Percentiles rank a stretch among this genome's conserved stretches.
phyloP scores from a whole-genome alignment of 129 eudicot species.

The carrot (Daucus carota) region DH1_v3.0 NC_030387.2:5754501-5755000 shows the following conservation, averaged over 20 bases:
- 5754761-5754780: constrained; percentile 69
- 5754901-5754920: constrained; percentile 67
- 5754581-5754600: constrained; percentile 43
- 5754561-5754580: constrained; percentile 87
- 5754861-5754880: constrained; percentile 90
- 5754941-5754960: neutral
- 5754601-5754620: neutral
- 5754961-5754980: neutral
- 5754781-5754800: neutral
- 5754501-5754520: constrained; percentile 78
- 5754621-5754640: constrained; percentile 1
- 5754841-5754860: neutral
- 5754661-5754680: neutral
- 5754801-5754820: neutral
- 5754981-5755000: constrained; percentile 18
- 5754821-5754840: neutral
- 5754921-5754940: neutral
- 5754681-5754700: constrained; percentile 10
- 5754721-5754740: constrained; percentile 92
- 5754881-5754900: constrained; percentile 98
- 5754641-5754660: constrained; percentile 6
- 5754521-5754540: constrained; percentile 98
- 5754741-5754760: constrained; percentile 76
- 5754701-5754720: constrained; percentile 51
- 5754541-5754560: constrained; percentile 85